Percentiles rank a stretch among this genome's conserved stretches.
Evolutionary conservation across 768 basidiomycete species (phyloP).

Genomic region (Pholiota microspora): DNA sequence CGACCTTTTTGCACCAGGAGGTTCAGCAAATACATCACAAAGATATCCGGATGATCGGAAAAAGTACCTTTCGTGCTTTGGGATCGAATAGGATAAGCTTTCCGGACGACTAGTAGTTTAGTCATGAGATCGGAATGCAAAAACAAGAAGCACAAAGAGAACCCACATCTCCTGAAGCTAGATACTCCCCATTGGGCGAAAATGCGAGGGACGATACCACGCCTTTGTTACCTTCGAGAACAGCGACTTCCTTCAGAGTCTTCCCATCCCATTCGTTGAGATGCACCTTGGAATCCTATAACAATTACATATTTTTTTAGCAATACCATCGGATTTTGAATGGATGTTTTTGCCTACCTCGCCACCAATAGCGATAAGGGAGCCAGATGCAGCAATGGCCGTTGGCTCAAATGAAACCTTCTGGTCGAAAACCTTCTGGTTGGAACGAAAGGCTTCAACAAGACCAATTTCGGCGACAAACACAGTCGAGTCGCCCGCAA

Average conservation of each 20-base stretch:
- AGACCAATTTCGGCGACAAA: constrained; percentile 59
- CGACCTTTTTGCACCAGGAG: too few species aligned
- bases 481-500: constrained; percentile 56
- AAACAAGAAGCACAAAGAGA: not conserved
- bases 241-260: constrained; percentile 49
- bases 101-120: constrained; percentile 62
- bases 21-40: constrained; percentile 6
- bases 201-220: constrained; percentile 74
- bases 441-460: constrained; percentile 67
- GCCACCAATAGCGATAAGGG: constrained; percentile 67
- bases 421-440: constrained; percentile 63
- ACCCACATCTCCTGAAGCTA: constrained; percentile 88
- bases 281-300: constrained; percentile 73
- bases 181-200: constrained; percentile 68
- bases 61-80: constrained; percentile 53
- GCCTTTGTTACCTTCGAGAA: constrained; percentile 68
- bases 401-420: constrained; percentile 51
- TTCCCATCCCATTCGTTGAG: constrained; percentile 74
- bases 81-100: constrained; percentile 80
- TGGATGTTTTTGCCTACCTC: constrained; percentile 53
- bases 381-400: constrained; percentile 51
- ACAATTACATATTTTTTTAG: too few species aligned
- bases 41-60: not conserved
- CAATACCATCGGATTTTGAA: not conserved
- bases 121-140: not conserved